Evolutionary conservation across 2,329 filamentous ascomycete genomes (phyloP).

Genomic region (Geosmithia morbida): DNA sequence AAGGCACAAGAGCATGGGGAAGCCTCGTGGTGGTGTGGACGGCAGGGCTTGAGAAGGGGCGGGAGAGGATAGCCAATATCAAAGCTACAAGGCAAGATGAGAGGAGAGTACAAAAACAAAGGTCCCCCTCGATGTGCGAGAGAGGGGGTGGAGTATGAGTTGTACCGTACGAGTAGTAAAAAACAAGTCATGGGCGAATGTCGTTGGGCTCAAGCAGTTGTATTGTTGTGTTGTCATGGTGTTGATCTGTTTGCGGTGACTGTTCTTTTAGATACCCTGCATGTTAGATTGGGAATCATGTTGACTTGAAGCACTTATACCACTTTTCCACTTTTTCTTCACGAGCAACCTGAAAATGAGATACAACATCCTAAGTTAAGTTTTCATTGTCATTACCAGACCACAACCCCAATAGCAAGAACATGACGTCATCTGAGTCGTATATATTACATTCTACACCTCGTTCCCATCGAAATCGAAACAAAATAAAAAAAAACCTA

Average conservation of each 20-base stretch:
- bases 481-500: background rate
- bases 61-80: background rate
- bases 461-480: background rate
- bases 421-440: background rate
- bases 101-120: background rate
- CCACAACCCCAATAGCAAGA: background rate
- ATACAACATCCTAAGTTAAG: too few species aligned
- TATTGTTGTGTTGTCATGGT: background rate
- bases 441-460: background rate
- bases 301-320: too few species aligned
- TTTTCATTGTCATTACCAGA: background rate
- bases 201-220: background rate
- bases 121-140: background rate
- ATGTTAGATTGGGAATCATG: background rate
- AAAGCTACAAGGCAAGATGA: background rate
- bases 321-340: too few species aligned
- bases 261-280: background rate
- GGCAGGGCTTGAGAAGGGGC: background rate
- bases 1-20: slow-evolving; percentile 2
- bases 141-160: slow-evolving; percentile 14
- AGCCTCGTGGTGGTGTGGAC: background rate
- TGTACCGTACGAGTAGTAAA: slow-evolving; percentile 20
- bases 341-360: too few species aligned
- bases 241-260: background rate
- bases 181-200: slow-evolving; percentile 48